phyloP scores from a whole-genome alignment of 441 rosid species.

The Gossypium lobatum region DNA sequence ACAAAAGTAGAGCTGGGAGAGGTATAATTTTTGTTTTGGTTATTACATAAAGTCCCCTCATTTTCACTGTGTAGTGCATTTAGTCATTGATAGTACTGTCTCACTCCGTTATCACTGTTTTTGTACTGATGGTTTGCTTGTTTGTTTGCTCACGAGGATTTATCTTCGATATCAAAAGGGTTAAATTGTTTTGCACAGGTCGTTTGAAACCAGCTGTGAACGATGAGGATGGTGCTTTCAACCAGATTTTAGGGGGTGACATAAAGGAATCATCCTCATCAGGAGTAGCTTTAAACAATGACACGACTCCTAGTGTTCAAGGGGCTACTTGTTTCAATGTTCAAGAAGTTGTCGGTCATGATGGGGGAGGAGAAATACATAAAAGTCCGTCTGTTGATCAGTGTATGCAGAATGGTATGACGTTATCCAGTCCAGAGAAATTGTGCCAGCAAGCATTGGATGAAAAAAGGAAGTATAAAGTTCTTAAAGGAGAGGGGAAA shows the following conservation, averaged over 20 bases:
- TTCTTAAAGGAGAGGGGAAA: constrained; percentile 75
- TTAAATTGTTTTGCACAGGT: constrained; percentile 33
- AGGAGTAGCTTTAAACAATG: constrained; percentile 26
- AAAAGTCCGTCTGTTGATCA: constrained; percentile 27
- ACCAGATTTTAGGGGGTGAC: constrained; percentile 55
- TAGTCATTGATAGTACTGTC: not conserved
- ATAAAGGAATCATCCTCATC: constrained; percentile 44
- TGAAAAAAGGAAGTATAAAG: constrained; percentile 63
- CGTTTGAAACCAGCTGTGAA: constrained; percentile 36
- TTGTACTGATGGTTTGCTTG: not conserved
- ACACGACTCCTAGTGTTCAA: constrained; percentile 24
- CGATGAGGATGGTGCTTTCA: constrained; percentile 62
- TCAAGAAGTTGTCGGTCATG: constrained; percentile 23
- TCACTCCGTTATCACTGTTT: not conserved
- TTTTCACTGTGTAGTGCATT: not conserved
- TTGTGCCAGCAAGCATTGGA: constrained; percentile 71
- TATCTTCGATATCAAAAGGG: not conserved
- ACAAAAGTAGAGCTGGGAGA: constrained; percentile 48
- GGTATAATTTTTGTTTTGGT: constrained; percentile 26
- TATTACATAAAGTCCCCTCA: not conserved
- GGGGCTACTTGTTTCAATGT: constrained; percentile 26
- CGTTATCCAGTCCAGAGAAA: constrained; percentile 51
- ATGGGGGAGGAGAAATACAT: constrained; percentile 27
- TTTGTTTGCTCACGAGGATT: not conserved
- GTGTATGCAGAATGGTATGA: constrained; percentile 25